These are phyloP conservation scores for Pyrenophora tritici-repentis DNA, from an alignment of 2,329 filamentous ascomycete species.

Conservation along the genomic window DNA sequence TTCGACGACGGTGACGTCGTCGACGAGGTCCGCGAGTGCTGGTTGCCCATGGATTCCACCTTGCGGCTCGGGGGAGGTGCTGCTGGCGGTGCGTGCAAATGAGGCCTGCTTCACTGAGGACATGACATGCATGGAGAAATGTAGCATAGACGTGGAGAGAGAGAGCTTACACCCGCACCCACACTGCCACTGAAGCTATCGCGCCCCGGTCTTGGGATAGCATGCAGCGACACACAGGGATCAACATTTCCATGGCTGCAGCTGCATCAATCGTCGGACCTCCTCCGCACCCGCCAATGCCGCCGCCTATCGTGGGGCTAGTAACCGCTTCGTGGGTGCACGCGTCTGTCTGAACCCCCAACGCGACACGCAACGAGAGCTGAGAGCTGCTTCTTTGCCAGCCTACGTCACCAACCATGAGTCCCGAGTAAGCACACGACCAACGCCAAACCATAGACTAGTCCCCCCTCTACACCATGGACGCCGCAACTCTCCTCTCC, in stretches of 20 bases:
- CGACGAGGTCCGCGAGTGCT: constrained; percentile 33
- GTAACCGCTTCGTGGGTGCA: not conserved
- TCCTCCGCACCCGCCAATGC: constrained; percentile 23
- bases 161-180: too few relatives aligned
- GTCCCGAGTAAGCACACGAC: too few relatives aligned
- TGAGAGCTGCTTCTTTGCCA: not conserved
- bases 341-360: not conserved
- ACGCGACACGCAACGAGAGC: too few relatives aligned
- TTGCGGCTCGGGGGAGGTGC: not conserved
- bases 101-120: not conserved
- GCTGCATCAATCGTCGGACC: constrained; percentile 24
- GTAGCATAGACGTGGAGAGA: too few relatives aligned
- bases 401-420: constrained; percentile 16
- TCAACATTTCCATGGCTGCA: constrained; percentile 21
- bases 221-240: constrained; percentile 31
- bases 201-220: constrained; percentile 18
- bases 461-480: constrained; percentile 32
- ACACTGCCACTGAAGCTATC: constrained; percentile 10
- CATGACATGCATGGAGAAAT: too few relatives aligned
- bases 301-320: constrained; percentile 11
- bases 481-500: constrained; percentile 34
- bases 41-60: constrained; percentile 41
- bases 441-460: not conserved
- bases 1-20: constrained; percentile 25
- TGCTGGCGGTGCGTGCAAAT: constrained; percentile 2